Percentiles rank a stretch among this genome's conserved stretches.
phyloP scores from a whole-genome alignment of 305 asterid genomes.

The Fraxinus velutina region DNA sequence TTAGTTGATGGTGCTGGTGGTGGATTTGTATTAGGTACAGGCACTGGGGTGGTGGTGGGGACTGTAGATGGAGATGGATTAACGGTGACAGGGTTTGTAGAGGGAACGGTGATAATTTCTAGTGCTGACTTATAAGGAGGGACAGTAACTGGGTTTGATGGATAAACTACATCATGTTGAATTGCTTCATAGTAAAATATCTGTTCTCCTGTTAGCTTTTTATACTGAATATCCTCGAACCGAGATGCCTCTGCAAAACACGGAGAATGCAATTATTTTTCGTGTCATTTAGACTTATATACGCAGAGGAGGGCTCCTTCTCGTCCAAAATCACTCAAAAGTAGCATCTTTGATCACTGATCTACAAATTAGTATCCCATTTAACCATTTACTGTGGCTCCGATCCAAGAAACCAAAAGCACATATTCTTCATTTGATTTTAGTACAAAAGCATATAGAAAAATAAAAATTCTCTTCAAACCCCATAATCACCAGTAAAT shows the following conservation, averaged over 20 bases:
- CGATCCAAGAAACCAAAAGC: not conserved
- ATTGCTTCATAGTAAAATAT: constrained; percentile 19
- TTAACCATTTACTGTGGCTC: not conserved
- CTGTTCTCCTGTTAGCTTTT: constrained; percentile 17
- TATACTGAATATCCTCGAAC: constrained; percentile 14
- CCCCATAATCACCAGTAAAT: not conserved
- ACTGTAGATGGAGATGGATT: constrained; percentile 34
- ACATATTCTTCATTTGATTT: not conserved
- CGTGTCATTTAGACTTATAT: not conserved
- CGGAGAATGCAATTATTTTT: not conserved
- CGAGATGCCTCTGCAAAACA: constrained; percentile 36
- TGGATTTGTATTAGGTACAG: constrained; percentile 25
- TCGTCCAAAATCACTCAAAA: not conserved
- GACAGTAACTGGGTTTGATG: constrained; percentile 31
- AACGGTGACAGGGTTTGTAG: constrained; percentile 36
- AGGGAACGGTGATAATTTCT: constrained; percentile 40
- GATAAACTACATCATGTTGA: constrained; percentile 38
- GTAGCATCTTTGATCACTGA: not conserved
- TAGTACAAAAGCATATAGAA: not conserved
- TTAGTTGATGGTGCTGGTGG: constrained; percentile 24
- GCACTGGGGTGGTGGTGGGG: constrained; percentile 32
- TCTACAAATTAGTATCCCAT: not conserved
- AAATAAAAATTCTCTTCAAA: not conserved
- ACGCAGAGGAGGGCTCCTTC: not conserved
- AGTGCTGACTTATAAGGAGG: constrained; percentile 39